Base-by-base conservation (phyloP, 306 rosid genomes). In the Cercis canadensis region DNA sequence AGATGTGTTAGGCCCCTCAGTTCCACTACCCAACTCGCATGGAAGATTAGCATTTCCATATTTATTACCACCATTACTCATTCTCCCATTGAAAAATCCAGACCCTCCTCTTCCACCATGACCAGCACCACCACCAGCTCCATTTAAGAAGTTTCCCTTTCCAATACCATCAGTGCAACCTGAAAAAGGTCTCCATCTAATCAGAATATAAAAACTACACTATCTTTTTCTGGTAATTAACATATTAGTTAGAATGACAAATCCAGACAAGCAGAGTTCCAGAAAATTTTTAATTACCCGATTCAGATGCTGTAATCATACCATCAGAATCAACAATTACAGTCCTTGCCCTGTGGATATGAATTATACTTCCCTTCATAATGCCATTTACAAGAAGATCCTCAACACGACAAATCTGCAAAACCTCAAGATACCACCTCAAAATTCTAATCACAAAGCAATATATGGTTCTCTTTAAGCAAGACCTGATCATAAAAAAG, bases 81-180 rank as follows among this genome's bases (percentile, higher is more conserved):
- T 71, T 83, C 82, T 81, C 76, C 98, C 97, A 17, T 87, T 81
- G 84, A 82, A 90, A 83, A 83, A 88, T 51, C 98, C 98, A 61
- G 97, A 89, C 16, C 98, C 98, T 58, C 98, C 98, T 86, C 84
- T 83, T 80, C 98, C 98, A 65, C 98, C 98, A 84, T 94, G 96
- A 57, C 98, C 98, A 75, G 97, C 98, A 63, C 98, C 98, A 70
- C 98, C 95, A 46, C 97, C 97, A 84, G 98, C 92, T 80, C 98
- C 98, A 81, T 91, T 89, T 73, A 92, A 83, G 84, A 85, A 94
- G 84, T 87, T 94, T 54, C 97, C 98, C 79, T 87, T 94, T 57
- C 98, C 98, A 78, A 94, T 81, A 69, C 98, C 98, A 68, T 78
- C 88, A 73, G 84, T 84, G 85, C 98, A 94, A 78, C 98, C 98